phyloP scores from a whole-genome alignment of 2,329 filamentous ascomycete species.

The Penicillium sp. region DNA sequence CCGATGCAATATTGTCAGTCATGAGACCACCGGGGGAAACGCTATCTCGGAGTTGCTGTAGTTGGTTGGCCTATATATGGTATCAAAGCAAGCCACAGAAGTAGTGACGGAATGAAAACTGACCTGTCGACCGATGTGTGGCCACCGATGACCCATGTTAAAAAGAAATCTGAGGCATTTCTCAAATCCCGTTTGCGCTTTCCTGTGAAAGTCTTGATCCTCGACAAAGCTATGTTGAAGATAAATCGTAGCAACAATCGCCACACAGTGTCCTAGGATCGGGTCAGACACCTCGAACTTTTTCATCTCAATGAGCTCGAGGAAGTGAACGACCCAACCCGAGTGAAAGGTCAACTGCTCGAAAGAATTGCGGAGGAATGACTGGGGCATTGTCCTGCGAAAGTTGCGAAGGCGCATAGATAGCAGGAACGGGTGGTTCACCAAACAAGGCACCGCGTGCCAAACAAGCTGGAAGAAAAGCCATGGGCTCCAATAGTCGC shows the following conservation, averaged over 20 bases:
- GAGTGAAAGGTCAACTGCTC: constrained; percentile 47
- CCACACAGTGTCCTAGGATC: constrained; percentile 45
- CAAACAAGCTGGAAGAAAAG: constrained; percentile 49
- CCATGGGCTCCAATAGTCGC: constrained; percentile 51
- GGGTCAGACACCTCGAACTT: constrained; percentile 44
- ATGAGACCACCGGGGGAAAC: constrained; percentile 24
- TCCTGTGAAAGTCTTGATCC: constrained; percentile 29
- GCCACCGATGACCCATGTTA: constrained; percentile 36
- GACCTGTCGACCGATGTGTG: constrained; percentile 29
- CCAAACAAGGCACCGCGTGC: constrained; percentile 46
- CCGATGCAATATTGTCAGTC: background rate
- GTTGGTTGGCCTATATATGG: constrained; percentile 15
- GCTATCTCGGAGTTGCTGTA: constrained; percentile 35
- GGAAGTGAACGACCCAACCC: constrained; percentile 49
- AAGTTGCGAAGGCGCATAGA: constrained; percentile 48
- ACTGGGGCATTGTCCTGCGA: constrained; percentile 48
- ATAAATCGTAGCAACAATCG: constrained; percentile 49
- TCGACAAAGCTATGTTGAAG: constrained; percentile 50
- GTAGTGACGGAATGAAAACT: background rate
- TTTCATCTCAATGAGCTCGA: constrained; percentile 43
- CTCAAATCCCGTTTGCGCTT: constrained; percentile 39
- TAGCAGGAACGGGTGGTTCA: constrained; percentile 50
- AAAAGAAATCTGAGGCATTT: constrained; percentile 42
- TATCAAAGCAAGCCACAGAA: background rate
- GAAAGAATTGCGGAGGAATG: constrained; percentile 50